These are phyloP conservation scores for Sporothrix humicola DNA, from an alignment of 2,329 filamentous ascomycete species.

Conservation along the genomic window DNA sequence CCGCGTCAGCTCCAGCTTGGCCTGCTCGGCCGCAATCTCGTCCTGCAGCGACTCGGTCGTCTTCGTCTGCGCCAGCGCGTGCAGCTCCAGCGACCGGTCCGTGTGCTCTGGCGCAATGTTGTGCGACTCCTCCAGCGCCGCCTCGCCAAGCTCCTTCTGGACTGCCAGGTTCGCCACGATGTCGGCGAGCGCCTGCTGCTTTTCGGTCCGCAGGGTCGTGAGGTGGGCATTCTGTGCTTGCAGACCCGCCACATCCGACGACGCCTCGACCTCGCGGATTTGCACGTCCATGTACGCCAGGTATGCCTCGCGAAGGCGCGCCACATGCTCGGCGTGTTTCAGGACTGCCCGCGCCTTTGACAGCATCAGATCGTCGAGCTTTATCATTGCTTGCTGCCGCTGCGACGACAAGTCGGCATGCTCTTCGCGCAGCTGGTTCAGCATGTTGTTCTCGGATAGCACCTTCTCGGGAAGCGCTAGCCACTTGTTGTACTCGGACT, in stretches of 20 bases:
- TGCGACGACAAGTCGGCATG: constrained; percentile 42
- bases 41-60: constrained; percentile 69
- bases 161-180: constrained; percentile 50
- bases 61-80: constrained; percentile 54
- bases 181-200: constrained; percentile 47
- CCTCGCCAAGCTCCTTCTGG: constrained; percentile 47
- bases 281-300: constrained; percentile 71
- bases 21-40: constrained; percentile 75
- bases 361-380: constrained; percentile 59
- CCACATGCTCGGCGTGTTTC: constrained; percentile 63
- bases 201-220: constrained; percentile 56
- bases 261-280: constrained; percentile 76
- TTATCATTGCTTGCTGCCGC: constrained; percentile 47
- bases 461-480: constrained; percentile 73
- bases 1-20: constrained; percentile 79
- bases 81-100: constrained; percentile 50
- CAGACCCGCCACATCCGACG: constrained; percentile 78
- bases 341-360: constrained; percentile 62
- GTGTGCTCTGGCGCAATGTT: constrained; percentile 50
- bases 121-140: constrained; percentile 45
- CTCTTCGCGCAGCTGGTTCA: constrained; percentile 44
- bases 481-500: constrained; percentile 69
- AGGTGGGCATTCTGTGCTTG: constrained; percentile 68
- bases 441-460: constrained; percentile 47
- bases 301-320: constrained; percentile 65